Percentiles rank a stretch among this genome's conserved stretches.
phyloP scores from a whole-genome alignment of 176 grass and related monocot genomes.

The Alloteropsis semialata region DNA sequence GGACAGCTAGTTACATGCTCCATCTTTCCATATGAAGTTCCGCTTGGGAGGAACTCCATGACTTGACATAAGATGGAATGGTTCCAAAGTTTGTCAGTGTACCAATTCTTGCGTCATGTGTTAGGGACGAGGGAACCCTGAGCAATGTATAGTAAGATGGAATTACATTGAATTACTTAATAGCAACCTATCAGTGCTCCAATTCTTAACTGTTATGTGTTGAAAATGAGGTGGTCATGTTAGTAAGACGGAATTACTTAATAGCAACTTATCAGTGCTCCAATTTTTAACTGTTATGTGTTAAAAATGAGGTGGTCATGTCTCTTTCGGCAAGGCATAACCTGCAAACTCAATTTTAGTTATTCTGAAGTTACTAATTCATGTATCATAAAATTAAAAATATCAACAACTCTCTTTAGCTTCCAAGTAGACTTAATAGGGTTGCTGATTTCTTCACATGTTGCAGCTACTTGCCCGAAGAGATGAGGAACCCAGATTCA shows the following conservation, averaged over 20 bases:
- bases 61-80: not conserved
- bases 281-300: not conserved
- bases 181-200: not conserved
- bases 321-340: not conserved
- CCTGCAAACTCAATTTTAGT: slow-evolving; percentile 3
- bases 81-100: no score
- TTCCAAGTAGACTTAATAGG: slow-evolving; percentile 10
- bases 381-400: not conserved
- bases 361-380: slow-evolving; percentile 12
- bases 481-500: slow-evolving; percentile 90
- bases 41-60: not conserved
- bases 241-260: no score
- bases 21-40: not conserved
- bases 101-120: not conserved
- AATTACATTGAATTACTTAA: no score
- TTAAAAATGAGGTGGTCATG: not conserved
- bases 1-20: not conserved
- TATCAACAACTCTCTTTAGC: slow-evolving; percentile 10
- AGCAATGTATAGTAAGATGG: not conserved
- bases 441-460: slow-evolving; percentile 32
- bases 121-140: no score
- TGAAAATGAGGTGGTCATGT: not conserved
- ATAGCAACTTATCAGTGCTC: not conserved
- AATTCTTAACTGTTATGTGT: not conserved
- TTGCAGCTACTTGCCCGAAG: slow-evolving; percentile 94